Evolutionary conservation across 1,284 basidiomycete species (phyloP).

Genomic region (Coniferiporia weirii): DNA sequence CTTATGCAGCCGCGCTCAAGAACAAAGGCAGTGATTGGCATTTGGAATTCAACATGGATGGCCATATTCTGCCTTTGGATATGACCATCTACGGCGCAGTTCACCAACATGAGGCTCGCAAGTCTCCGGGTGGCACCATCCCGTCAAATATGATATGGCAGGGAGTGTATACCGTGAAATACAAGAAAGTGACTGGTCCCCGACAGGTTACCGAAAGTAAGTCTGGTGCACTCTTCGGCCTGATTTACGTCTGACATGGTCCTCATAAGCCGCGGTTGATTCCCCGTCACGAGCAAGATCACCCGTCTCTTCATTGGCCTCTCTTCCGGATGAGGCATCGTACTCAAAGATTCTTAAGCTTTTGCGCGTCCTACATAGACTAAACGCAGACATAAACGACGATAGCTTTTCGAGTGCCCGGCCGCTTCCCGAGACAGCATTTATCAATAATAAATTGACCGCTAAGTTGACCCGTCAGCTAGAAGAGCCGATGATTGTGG

Average conservation of each 20-base stretch:
- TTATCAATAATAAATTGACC: slow-evolving; percentile 97
- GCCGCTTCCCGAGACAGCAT: slow-evolving; percentile 69
- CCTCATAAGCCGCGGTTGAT: slow-evolving; percentile 22
- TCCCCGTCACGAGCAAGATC: slow-evolving; percentile 40
- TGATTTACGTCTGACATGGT: not conserved
- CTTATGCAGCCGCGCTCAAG: slow-evolving; percentile 93
- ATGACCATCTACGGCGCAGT: slow-evolving; percentile 95
- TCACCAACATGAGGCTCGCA: slow-evolving; percentile 80
- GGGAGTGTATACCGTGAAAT: slow-evolving; percentile 86
- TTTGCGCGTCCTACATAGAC: slow-evolving; percentile 80
- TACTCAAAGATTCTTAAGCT: slow-evolving; percentile 90
- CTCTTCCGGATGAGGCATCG: slow-evolving; percentile 78
- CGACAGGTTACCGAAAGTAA: slow-evolving; percentile 56
- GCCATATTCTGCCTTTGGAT: slow-evolving; percentile 75
- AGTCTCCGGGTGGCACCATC: slow-evolving; percentile 51
- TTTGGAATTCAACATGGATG: slow-evolving; percentile 91
- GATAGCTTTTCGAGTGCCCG: slow-evolving; percentile 46
- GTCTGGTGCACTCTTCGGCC: slow-evolving; percentile 22
- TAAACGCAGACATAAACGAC: slow-evolving; percentile 65
- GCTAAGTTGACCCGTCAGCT: slow-evolving; percentile 97
- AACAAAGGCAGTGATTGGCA: slow-evolving; percentile 94
- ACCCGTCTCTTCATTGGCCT: slow-evolving; percentile 59
- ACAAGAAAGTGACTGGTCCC: slow-evolving; percentile 88
- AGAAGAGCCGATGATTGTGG: slow-evolving; percentile 98
- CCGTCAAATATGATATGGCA: slow-evolving; percentile 80